Conservation (phyloP, 306 rosid species). For the Purshia tridentata region DNA sequence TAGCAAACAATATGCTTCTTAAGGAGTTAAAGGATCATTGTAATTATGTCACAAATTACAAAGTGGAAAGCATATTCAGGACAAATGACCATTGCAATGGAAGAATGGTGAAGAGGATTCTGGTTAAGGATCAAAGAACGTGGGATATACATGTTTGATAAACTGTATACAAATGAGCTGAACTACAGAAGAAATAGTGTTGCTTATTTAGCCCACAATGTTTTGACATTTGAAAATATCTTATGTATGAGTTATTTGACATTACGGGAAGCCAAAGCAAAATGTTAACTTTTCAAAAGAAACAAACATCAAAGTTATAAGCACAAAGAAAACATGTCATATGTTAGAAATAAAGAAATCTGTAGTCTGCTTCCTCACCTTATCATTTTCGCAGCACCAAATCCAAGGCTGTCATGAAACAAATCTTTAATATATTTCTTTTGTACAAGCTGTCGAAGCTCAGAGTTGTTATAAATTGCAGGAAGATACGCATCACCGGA, state of each 20-base stretch:
- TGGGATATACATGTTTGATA: not conserved
- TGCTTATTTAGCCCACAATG: not conserved
- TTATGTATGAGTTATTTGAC: not conserved
- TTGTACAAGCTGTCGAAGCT: constrained; percentile 59
- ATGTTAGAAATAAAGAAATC: constrained; percentile 1
- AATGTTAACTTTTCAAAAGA: not conserved
- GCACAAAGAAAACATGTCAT: not conserved
- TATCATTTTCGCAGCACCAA: constrained; percentile 93
- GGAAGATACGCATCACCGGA: constrained; percentile 89
- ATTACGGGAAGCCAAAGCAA: not conserved
- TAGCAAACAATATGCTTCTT: not conserved
- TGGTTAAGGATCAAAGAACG: not conserved
- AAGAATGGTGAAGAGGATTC: too few species aligned
- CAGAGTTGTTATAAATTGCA: constrained; percentile 61
- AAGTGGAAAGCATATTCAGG: too few species aligned
- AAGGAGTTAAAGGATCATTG: not conserved
- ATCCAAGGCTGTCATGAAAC: constrained; percentile 81
- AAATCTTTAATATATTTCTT: constrained; percentile 57
- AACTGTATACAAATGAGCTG: not conserved
- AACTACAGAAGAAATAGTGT: not conserved
- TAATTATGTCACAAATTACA: not conserved
- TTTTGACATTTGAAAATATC: not conserved
- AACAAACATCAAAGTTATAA: not conserved
- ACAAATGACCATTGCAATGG: too few species aligned
- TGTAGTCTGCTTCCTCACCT: constrained; percentile 42